Conservation (phyloP, 306 rosid species). For the Quercus wislizeni region DNA sequence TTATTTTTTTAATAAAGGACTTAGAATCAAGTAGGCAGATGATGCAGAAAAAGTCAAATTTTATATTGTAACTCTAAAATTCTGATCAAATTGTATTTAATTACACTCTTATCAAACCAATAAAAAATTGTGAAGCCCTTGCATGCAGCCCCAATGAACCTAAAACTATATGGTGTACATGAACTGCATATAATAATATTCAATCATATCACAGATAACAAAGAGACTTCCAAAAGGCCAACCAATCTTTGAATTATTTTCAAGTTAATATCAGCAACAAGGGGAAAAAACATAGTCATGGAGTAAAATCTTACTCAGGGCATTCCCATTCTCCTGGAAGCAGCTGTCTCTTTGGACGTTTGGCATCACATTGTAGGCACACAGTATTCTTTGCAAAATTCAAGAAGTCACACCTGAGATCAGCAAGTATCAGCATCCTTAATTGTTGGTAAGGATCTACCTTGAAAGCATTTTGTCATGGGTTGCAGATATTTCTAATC, state of each 20-base stretch:
- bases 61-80: not conserved
- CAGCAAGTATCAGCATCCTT: conserved; percentile 24
- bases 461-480: not conserved
- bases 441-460: conserved; percentile 17
- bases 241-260: not conserved
- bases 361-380: conserved; percentile 97
- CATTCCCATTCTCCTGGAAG: conserved; percentile 99
- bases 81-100: not conserved
- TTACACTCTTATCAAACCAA: not conserved
- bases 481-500: not conserved
- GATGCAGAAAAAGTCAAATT: not conserved
- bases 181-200: not conserved
- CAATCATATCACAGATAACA: not conserved
- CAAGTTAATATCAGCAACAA: conserved; percentile 4
- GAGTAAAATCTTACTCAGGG: conserved; percentile 71
- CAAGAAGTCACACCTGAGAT: conserved; percentile 94
- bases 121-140: not conserved
- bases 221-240: not conserved
- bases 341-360: conserved; percentile 95
- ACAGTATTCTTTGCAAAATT: conserved; percentile 85
- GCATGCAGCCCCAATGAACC: not conserved
- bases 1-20: too few relatives aligned
- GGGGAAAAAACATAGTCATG: conserved; percentile 3
- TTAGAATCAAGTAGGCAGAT: not conserved
- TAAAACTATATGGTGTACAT: not conserved